Evolutionary conservation across 2,329 filamentous ascomycete genomes (phyloP).

Genomic region (Talaromyces sp.): DNA sequence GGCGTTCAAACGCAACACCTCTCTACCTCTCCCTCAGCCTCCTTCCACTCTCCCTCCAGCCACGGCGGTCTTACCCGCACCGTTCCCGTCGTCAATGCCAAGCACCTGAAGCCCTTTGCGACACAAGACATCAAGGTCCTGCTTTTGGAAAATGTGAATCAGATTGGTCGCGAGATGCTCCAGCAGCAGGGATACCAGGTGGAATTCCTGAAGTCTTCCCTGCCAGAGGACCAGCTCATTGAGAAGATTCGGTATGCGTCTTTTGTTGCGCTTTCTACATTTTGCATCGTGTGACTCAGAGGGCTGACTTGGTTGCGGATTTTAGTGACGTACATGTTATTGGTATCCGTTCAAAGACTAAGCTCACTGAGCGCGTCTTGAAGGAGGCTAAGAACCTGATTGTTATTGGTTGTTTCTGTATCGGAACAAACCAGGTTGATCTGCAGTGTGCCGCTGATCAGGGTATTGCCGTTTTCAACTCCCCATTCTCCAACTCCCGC

Average conservation of each 20-base stretch:
- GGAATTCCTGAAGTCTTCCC: slow-evolving; percentile 82
- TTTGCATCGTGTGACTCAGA: not conserved
- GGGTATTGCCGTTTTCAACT: slow-evolving; percentile 97
- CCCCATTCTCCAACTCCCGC: slow-evolving; percentile 95
- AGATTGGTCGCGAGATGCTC: slow-evolving; percentile 82
- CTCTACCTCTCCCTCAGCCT: slow-evolving; percentile 73
- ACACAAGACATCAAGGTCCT: slow-evolving; percentile 96
- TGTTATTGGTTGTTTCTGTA: slow-evolving; percentile 97
- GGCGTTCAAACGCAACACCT: slow-evolving; percentile 64
- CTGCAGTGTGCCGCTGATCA: slow-evolving; percentile 49
- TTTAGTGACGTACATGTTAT: slow-evolving; percentile 90
- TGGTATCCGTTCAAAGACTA: slow-evolving; percentile 97
- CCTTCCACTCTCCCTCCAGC: slow-evolving; percentile 74
- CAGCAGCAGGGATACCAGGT: slow-evolving; percentile 91
- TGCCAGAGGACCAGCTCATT: slow-evolving; percentile 91
- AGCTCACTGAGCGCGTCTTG: slow-evolving; percentile 82
- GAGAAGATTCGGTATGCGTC: slow-evolving; percentile 96
- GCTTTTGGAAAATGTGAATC: slow-evolving; percentile 92
- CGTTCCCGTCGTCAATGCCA: slow-evolving; percentile 54
- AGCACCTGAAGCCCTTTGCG: slow-evolving; percentile 92
- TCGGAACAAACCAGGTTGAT: slow-evolving; percentile 73
- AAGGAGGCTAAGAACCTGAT: slow-evolving; percentile 90
- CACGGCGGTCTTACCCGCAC: slow-evolving; percentile 53
- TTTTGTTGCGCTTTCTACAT: slow-evolving; percentile 35
- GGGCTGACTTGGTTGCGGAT: slow-evolving; percentile 9